Conservation (phyloP, 805 yeast species). For the Candida ficus region DNA sequence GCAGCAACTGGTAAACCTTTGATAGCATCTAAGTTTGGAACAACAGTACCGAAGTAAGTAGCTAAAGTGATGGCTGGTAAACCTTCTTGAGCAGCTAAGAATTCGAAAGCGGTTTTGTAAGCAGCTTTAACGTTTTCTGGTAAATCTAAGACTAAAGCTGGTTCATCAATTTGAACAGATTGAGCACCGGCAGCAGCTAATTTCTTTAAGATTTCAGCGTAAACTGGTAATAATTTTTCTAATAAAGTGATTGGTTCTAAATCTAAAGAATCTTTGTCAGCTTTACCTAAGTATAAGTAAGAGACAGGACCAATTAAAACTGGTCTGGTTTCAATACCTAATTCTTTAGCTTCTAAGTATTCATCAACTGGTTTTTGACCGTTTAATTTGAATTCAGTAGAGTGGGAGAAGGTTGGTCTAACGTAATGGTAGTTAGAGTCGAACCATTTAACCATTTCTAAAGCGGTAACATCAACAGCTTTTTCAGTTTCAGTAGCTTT, state of each 20-base stretch:
- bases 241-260: conserved; percentile 88
- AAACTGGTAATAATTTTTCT: conserved; percentile 87
- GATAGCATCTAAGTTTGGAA: conserved; percentile 91
- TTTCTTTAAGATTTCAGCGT: conserved; percentile 82
- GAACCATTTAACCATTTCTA: conserved; percentile 99
- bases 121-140: conserved; percentile 80
- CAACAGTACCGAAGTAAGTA: conserved; percentile 96
- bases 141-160: conserved; percentile 90
- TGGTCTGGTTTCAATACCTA: conserved; percentile 96
- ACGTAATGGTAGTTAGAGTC: conserved; percentile 99
- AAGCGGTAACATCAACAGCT: conserved; percentile 97
- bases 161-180: conserved; percentile 96
- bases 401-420: conserved; percentile 96
- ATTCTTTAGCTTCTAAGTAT: conserved; percentile 94
- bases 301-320: conserved; percentile 96
- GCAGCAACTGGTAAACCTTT: conserved; percentile 90
- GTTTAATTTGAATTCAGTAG: conserved; percentile 92
- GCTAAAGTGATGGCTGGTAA: conserved; percentile 80
- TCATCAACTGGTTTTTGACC: conserved; percentile 97
- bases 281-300: conserved; percentile 91
- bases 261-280: conserved; percentile 96
- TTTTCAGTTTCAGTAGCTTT: conserved; percentile 80
- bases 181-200: conserved; percentile 93
- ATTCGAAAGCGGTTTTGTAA: conserved; percentile 82
- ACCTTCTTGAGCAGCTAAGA: conserved; percentile 59